Conservation (phyloP, 2,329 filamentous ascomycete genomes). For the Lomentospora prolificans region DNA sequence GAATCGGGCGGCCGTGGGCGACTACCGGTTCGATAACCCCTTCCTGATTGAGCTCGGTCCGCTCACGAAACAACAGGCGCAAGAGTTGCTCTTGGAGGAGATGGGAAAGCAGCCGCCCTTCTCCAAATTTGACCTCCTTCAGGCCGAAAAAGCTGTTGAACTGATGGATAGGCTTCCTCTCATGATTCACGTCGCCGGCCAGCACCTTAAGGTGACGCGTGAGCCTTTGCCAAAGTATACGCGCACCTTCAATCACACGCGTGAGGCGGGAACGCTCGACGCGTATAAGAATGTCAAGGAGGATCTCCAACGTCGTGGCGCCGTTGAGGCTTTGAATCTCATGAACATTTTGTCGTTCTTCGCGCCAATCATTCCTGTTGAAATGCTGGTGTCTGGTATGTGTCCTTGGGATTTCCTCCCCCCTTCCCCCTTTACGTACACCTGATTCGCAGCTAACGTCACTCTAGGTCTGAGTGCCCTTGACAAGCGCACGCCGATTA, state of each 20-base stretch:
- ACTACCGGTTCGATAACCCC: constrained; percentile 49
- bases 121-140: constrained; percentile 41
- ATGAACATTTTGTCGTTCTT: constrained; percentile 57
- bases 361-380: constrained; percentile 54
- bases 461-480: constrained; percentile 26
- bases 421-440: not conserved
- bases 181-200: constrained; percentile 57
- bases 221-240: constrained; percentile 54
- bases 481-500: constrained; percentile 35
- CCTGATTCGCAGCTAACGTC: not conserved
- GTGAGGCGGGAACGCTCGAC: constrained; percentile 39
- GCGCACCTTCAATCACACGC: constrained; percentile 44
- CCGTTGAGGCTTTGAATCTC: constrained; percentile 49
- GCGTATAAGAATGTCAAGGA: constrained; percentile 38
- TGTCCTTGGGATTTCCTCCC: not conserved
- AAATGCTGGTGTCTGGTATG: constrained; percentile 48
- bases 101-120: constrained; percentile 47
- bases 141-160: constrained; percentile 52
- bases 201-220: constrained; percentile 48
- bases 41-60: constrained; percentile 44
- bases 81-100: constrained; percentile 51
- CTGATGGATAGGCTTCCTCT: constrained; percentile 56
- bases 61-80: constrained; percentile 46
- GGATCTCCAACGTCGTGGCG: constrained; percentile 35
- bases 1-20: constrained; percentile 44